Evolutionary conservation across 2,329 filamentous ascomycete species (phyloP), one percentile per base, ranked within the genome.

Genomic region (Spiromastix sp.): DNA sequence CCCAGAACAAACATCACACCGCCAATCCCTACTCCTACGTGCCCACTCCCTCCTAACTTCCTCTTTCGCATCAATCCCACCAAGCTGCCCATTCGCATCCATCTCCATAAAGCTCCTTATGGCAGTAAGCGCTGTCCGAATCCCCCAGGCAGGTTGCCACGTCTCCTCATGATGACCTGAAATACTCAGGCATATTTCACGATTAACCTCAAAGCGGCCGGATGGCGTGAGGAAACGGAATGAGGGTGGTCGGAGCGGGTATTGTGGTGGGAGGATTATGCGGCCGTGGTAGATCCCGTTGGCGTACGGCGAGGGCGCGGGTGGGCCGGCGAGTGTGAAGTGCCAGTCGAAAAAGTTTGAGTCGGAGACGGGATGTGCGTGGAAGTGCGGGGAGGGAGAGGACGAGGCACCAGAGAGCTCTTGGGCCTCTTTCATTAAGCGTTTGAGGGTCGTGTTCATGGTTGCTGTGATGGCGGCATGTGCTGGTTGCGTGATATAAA

Each of bases 81-180:
- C 91, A 2, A 98, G 67, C 64, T 96, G 91, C 1, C 91, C 91
- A 48, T 74, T 77, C 6, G 83, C 78, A 47, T 89, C 84, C 3
- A 81, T 87, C 56, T 93, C 86, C 86, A 98, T 96, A 59, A 95
- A 95, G 48, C 76, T 81, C 36, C 91, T 67, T 32, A 96, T 75
- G 4, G 77, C 77, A 4, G 77, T 68, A 38, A 98, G 64, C 11
- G 91, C 89, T 3, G 91, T 96, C 40, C 91, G 73, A 7, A 98
- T 81, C 0, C 91, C 91, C 91, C 91, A 98, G 1, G 91, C 91
- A 0, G 91, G 91, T 70, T 95, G 89, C 91, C 91, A 98, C 11
- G 85, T 93, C 66, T 96, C 91, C 59, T 96, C 91, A 62, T 98
- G 91, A 60, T 95, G 89, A 2, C 87, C 89, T 34, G 77, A 84